Evolutionary conservation across 768 basidiomycete species (phyloP).

Genomic region (Amyloporia xantha): DNA sequence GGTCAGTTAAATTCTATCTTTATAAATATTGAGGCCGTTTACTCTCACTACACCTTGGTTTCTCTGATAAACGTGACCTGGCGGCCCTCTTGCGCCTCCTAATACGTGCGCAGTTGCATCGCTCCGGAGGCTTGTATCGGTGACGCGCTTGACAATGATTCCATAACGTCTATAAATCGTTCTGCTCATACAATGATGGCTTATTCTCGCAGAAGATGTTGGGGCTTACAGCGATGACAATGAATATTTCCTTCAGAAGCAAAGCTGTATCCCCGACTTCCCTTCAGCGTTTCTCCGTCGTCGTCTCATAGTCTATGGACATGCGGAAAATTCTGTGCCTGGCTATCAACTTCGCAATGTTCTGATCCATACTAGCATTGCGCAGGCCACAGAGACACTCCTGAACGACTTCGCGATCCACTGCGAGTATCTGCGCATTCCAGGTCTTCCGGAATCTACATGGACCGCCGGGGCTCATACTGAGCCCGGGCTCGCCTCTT

Average conservation of each 20-base stretch:
- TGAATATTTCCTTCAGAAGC: constrained; percentile 91
- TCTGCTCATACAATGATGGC: constrained; percentile 83
- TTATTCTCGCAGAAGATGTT: constrained; percentile 70
- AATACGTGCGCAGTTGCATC: constrained; percentile 50
- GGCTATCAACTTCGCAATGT: not conserved
- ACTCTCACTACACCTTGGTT: not conserved
- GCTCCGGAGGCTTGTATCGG: constrained; percentile 1
- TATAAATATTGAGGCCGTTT: no score
- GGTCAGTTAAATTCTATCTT: constrained; percentile 34
- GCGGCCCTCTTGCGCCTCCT: constrained; percentile 77
- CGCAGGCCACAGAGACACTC: constrained; percentile 69
- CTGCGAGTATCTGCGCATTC: constrained; percentile 91
- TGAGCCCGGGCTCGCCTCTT: constrained; percentile 66
- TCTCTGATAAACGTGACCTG: constrained; percentile 67
- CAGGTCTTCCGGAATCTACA: constrained; percentile 80
- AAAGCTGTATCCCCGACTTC: constrained; percentile 45
- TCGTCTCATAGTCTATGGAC: no score
- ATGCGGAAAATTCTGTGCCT: no score
- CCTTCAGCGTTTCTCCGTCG: no score
- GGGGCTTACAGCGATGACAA: constrained; percentile 89
- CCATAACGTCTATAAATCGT: constrained; percentile 81
- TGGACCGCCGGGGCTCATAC: constrained; percentile 74
- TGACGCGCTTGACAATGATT: constrained; percentile 9
- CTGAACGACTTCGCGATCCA: constrained; percentile 68
- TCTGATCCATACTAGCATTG: not conserved